Conservation (phyloP, 441 rosid genomes). For the Corymbia calophylla region DNA sequence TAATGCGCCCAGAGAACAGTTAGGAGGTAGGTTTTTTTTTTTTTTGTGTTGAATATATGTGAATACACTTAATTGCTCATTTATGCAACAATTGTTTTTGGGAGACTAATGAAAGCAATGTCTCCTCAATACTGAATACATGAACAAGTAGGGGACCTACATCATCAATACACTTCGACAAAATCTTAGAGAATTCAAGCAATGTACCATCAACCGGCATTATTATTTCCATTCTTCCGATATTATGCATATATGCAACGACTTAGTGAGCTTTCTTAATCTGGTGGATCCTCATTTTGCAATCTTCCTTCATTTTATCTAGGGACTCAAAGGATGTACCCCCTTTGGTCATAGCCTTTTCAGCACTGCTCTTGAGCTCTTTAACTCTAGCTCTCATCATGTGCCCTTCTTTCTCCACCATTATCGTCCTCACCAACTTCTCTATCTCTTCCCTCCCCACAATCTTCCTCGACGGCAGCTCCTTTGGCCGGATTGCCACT, state of each 20-base stretch:
- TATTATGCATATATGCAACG: neutral
- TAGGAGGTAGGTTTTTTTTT: neutral
- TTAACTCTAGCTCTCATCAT: conserved; percentile 17
- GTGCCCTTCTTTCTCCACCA: conserved; percentile 23
- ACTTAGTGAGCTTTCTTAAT: neutral
- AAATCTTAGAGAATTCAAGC: neutral
- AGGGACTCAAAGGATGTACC: neutral
- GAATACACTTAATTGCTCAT: neutral
- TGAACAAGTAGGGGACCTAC: neutral
- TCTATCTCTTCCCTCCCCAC: conserved; percentile 35
- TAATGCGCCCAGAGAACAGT: neutral
- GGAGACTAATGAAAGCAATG: neutral
- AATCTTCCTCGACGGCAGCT: conserved; percentile 2
- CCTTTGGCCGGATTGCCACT: conserved; percentile 17
- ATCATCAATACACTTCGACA: neutral
- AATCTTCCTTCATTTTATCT: neutral
- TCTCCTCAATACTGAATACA: neutral
- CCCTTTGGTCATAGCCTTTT: conserved; percentile 8
- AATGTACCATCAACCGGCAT: neutral
- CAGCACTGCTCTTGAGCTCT: conserved; percentile 22
- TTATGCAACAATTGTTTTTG: neutral
- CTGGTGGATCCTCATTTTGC: neutral
- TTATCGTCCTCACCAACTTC: conserved; percentile 24
- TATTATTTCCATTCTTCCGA: neutral
- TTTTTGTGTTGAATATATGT: neutral